A percentile compares a stretch with the other conserved stretches of the same genome.
Conservation (phyloP, 1,284 basidiomycete genomes). For the Hortiboletus rubellus region DNA sequence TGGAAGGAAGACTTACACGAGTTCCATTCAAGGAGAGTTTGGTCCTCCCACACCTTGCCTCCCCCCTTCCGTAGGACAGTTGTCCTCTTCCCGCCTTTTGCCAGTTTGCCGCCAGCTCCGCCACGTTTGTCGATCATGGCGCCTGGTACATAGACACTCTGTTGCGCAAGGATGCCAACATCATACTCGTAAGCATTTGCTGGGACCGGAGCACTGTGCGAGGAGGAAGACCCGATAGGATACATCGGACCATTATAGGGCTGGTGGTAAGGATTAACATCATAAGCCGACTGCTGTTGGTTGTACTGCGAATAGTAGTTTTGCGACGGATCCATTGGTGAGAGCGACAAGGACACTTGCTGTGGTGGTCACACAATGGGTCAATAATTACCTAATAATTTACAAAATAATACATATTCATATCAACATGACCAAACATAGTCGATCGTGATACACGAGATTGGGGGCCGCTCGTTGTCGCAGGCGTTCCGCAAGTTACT, state of each 20-base stretch:
- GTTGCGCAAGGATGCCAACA: constrained; percentile 82
- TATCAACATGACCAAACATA: constrained; percentile 35
- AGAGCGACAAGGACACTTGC: not conserved
- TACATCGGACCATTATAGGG: constrained; percentile 75
- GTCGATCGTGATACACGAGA: constrained; percentile 11
- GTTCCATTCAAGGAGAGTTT: constrained; percentile 97
- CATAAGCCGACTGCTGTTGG: constrained; percentile 50
- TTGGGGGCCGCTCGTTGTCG: constrained; percentile 29
- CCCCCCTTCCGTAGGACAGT: constrained; percentile 95
- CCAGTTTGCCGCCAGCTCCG: constrained; percentile 78
- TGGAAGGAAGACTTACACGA: constrained; percentile 63
- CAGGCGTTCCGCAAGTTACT: constrained; percentile 42
- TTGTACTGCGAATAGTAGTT: constrained; percentile 46
- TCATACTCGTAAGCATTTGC: constrained; percentile 90
- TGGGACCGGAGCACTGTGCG: constrained; percentile 75
- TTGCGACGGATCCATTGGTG: constrained; percentile 31
- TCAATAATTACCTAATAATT: constrained; percentile 22
- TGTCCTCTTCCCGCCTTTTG: constrained; percentile 88
- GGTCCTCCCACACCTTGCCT: constrained; percentile 98
- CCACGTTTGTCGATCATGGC: constrained; percentile 85
- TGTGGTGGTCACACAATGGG: not conserved
- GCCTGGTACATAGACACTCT: constrained; percentile 85
- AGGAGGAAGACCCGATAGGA: constrained; percentile 61
- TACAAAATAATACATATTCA: not conserved
- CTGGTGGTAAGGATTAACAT: constrained; percentile 76